phyloP scores from a whole-genome alignment of 306 rosid species.

The Dalbergia oliveri region DNA sequence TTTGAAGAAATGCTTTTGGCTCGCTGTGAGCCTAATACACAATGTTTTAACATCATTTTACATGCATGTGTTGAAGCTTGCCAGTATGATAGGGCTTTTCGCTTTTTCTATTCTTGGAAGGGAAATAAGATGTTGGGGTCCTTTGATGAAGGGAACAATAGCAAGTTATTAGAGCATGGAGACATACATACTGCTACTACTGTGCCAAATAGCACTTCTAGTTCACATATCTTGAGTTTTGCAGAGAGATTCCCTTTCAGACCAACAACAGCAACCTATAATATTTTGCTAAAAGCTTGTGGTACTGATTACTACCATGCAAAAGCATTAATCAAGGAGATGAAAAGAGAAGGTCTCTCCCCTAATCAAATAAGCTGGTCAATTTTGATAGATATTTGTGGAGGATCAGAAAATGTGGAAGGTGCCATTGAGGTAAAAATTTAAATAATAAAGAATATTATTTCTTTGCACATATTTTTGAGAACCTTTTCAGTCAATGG shows the following conservation, averaged over 20 bases:
- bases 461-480: slow-evolving; percentile 26
- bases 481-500: slow-evolving; percentile 22
- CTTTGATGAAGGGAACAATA: slow-evolving; percentile 47
- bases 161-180: slow-evolving; percentile 46
- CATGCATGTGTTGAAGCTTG: slow-evolving; percentile 95
- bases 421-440: slow-evolving; percentile 80
- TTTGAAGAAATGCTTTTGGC: slow-evolving; percentile 93
- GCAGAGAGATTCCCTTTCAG: slow-evolving; percentile 69
- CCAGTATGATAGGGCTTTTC: slow-evolving; percentile 95
- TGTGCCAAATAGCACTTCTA: slow-evolving; percentile 52
- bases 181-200: slow-evolving; percentile 31
- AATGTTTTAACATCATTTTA: slow-evolving; percentile 88
- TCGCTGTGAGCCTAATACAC: slow-evolving; percentile 89
- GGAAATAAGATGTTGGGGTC: slow-evolving; percentile 57
- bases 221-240: slow-evolving; percentile 58
- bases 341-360: slow-evolving; percentile 72
- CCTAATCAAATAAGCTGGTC: slow-evolving; percentile 96
- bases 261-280: slow-evolving; percentile 85
- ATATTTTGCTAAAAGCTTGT: slow-evolving; percentile 93
- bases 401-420: slow-evolving; percentile 68
- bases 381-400: slow-evolving; percentile 82
- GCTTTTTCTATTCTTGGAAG: slow-evolving; percentile 82
- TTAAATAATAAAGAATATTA: slow-evolving; percentile 25
- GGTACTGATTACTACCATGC: slow-evolving; percentile 91
- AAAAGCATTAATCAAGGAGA: slow-evolving; percentile 81